Evolutionary conservation across 768 basidiomycete genomes (phyloP).

Genomic region (Mycena vulgaris): DNA sequence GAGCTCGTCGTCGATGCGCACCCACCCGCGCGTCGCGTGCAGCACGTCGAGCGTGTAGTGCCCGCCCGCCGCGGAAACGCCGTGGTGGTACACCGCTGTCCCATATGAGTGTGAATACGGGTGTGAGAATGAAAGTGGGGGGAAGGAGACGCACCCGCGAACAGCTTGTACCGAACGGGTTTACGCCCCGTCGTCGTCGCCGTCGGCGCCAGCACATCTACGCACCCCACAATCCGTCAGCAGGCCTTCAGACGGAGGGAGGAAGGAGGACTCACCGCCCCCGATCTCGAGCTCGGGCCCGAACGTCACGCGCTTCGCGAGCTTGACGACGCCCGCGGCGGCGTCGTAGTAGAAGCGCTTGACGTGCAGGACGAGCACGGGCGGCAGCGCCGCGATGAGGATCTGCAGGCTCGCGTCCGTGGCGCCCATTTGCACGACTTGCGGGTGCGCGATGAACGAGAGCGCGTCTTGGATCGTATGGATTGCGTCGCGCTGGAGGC

Average conservation of each 20-base stretch:
- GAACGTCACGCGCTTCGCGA: constrained; percentile 86
- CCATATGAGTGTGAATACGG: constrained; percentile 1
- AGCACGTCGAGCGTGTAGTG: constrained; percentile 96
- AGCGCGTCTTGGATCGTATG: constrained; percentile 89
- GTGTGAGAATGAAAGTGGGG: background rate
- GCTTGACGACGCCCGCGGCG: constrained; percentile 87
- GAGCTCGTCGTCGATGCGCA: constrained; percentile 94
- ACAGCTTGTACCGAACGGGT: constrained; percentile 80
- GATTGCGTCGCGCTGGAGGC: constrained; percentile 75
- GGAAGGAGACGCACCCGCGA: constrained; percentile 73
- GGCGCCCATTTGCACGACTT: constrained; percentile 82
- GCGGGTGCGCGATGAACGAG: constrained; percentile 81
- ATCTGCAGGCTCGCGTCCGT: constrained; percentile 65
- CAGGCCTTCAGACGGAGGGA: constrained; percentile 11
- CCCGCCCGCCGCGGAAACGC: constrained; percentile 89
- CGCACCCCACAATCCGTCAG: background rate
- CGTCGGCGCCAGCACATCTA: constrained; percentile 54
- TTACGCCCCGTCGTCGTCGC: constrained; percentile 56
- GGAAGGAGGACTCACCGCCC: constrained; percentile 57
- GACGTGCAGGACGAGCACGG: constrained; percentile 78
- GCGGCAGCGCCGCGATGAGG: constrained; percentile 61
- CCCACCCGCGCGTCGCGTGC: constrained; percentile 86
- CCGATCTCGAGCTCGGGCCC: constrained; percentile 84
- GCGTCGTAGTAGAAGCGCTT: constrained; percentile 78
- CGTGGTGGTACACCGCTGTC: constrained; percentile 93